Conservation (phyloP, 2,329 filamentous ascomycete species). For the Acephala macrosclerotiorum region DNA sequence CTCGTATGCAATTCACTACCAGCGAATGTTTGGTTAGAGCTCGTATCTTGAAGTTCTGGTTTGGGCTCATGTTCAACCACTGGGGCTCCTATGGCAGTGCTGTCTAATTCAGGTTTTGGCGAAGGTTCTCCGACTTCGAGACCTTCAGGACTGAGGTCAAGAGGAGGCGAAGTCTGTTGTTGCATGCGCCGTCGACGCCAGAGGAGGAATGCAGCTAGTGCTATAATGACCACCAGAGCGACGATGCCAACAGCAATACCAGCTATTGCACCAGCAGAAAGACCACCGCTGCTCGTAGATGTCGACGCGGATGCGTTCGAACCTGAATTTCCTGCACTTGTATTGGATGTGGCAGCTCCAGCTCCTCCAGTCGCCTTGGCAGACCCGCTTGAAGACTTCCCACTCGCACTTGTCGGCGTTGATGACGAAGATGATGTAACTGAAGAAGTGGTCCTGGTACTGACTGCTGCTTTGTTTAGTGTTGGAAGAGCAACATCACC, state of each 20-base stretch:
- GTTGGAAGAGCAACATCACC: conserved; percentile 15
- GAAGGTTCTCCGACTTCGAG: conserved; percentile 18
- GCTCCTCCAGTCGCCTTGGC: not conserved
- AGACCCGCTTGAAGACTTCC: not conserved
- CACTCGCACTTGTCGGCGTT: not conserved
- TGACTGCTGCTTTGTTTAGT: conserved; percentile 4
- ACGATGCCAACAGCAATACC: conserved; percentile 18
- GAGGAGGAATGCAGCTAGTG: conserved; percentile 17
- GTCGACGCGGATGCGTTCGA: not conserved
- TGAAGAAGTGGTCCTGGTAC: conserved; percentile 9
- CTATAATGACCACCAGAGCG: not conserved
- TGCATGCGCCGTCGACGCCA: conserved; percentile 4
- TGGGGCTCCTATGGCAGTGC: not conserved
- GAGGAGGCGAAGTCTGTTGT: not conserved
- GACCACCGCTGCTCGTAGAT: not conserved
- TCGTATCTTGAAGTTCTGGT: conserved; percentile 8
- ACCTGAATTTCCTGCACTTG: not conserved
- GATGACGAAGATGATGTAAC: not conserved
- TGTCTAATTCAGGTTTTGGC: conserved; percentile 9
- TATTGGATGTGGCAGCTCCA: not conserved
- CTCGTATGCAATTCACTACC: not conserved
- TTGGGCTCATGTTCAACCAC: not conserved
- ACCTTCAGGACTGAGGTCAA: conserved; percentile 17
- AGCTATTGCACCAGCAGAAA: conserved; percentile 11
- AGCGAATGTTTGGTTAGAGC: not conserved